Base-by-base conservation (phyloP, 2,329 filamentous ascomycete species). In the Pseudocercospora ulei region DNA sequence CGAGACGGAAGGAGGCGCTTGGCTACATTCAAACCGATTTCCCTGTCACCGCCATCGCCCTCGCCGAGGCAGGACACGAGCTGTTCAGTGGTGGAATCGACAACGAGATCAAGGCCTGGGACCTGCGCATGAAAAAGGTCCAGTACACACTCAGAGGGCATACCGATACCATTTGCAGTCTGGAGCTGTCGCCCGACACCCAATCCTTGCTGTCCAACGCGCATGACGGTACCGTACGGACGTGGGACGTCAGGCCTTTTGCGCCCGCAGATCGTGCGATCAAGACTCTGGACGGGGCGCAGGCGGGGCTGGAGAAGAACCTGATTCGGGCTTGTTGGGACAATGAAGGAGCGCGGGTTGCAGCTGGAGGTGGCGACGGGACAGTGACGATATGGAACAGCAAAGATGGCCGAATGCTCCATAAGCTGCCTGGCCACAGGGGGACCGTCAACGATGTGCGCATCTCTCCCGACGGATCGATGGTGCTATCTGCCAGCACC, bases 91-190 rank as follows among this genome's bases (percentile, higher is more conserved):
- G 88, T 30, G 83, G 87, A 13, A 95, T 98, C 52, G 90, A 96
- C 65, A 95, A 96, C 58, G 86, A 92, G 53, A 93, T 98, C 60
- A 85, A 87, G 54, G 87, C 93, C 12, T 98, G 90, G 88, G 90
- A 98, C 62, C 66, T 96, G 56, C 78, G 90, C 50, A 96, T 94
- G 68, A 86, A 92, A 63, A 75, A 80, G 4, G 75, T 92, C 2
- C 77, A 85, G 4, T 95, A 96, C 62, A 80, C 81, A 1, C 79
- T 98, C 71, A 64, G 82, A 7, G 90, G 90, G 0, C 90, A 98
- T 60, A 80, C 77, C 37, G 90, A 98, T 58, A 96, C 88, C 0
- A 71, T 98, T 47, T 93, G 87, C 2, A 93, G 86, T 7, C 69
- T 98, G 30, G 72, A 82, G 38, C 75, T 96, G n/a, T 95, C 88